Percentiles rank a stretch among this genome's conserved stretches.
These are phyloP conservation scores for Pichia cactophila DNA, from an alignment of 1,139 yeast genomes.

Conservation along the genomic window DNA sequence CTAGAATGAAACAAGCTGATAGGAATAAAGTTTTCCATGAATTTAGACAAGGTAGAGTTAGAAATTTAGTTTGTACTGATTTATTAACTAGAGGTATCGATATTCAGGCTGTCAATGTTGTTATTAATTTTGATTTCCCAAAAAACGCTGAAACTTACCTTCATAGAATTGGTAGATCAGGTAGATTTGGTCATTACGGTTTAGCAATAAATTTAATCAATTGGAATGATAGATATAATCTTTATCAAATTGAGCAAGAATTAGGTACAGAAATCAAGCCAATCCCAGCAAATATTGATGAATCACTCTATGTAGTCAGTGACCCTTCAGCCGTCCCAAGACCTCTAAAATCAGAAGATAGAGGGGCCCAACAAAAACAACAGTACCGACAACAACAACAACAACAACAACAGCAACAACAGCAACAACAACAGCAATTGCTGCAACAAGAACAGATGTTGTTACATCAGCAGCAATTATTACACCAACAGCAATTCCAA, in stretches of 20 bases:
- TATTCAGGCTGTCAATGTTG: slow-evolving; percentile 97
- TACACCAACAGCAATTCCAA: neutral
- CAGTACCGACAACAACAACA: slow-evolving; percentile 30
- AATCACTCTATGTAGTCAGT: slow-evolving; percentile 80
- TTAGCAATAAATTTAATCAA: slow-evolving; percentile 92
- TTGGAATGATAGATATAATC: slow-evolving; percentile 92
- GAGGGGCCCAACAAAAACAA: slow-evolving; percentile 40
- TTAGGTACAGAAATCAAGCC: slow-evolving; percentile 96
- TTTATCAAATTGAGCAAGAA: slow-evolving; percentile 94
- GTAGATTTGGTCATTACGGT: slow-evolving; percentile 98
- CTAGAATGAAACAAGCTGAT: slow-evolving; percentile 95
- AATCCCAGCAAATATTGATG: slow-evolving; percentile 86
- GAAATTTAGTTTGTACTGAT: slow-evolving; percentile 95
- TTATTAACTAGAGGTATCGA: slow-evolving; percentile 97
- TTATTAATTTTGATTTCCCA: slow-evolving; percentile 96
- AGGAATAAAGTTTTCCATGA: slow-evolving; percentile 98
- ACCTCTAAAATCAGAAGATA: slow-evolving; percentile 72
- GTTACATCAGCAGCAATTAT: neutral
- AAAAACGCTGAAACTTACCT: slow-evolving; percentile 95
- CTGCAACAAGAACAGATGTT: slow-evolving; percentile 1
- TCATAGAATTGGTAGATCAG: slow-evolving; percentile 69
- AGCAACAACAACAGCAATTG: slow-evolving; percentile 22
- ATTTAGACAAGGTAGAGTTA: slow-evolving; percentile 95
- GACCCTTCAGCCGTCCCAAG: slow-evolving; percentile 71
- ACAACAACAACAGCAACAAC: slow-evolving; percentile 34